Conservation (phyloP, 2,329 filamentous ascomycete species). For the Eurotiales sp. region DNA sequence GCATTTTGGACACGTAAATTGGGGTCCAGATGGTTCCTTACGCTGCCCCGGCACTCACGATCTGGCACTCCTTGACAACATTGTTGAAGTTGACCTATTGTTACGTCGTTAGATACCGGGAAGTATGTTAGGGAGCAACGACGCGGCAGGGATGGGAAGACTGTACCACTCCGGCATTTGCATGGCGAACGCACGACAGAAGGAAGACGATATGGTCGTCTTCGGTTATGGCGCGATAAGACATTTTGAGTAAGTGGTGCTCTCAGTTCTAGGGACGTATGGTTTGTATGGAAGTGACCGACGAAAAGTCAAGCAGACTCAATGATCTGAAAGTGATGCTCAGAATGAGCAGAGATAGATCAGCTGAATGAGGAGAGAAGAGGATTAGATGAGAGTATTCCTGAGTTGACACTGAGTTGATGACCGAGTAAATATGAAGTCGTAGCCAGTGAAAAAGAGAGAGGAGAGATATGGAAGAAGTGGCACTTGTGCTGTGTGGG, state of each 20-base stretch:
- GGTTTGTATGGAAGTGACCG: too few relatives aligned
- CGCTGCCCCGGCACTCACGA: slow-evolving; percentile 13
- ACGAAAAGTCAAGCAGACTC: too few relatives aligned
- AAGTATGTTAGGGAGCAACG: not conserved
- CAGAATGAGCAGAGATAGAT: not conserved
- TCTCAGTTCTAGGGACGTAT: not conserved
- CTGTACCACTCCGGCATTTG: not conserved
- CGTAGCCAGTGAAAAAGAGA: not conserved
- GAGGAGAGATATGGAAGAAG: not conserved
- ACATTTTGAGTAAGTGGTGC: slow-evolving; percentile 2
- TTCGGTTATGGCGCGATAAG: not conserved
- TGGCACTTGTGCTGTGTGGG: not conserved
- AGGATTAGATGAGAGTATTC: not conserved
- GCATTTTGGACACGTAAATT: not conserved
- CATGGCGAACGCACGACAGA: slow-evolving; percentile 10
- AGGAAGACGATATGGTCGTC: slow-evolving; percentile 12
- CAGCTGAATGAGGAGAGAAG: not conserved
- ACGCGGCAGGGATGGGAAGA: too few relatives aligned
- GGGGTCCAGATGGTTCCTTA: not conserved
- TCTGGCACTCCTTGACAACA: slow-evolving; percentile 2
- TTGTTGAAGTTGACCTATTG: slow-evolving; percentile 8
- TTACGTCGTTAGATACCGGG: not conserved
- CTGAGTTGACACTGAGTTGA: not conserved
- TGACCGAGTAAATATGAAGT: not conserved
- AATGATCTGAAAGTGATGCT: not conserved